Evolutionary conservation across 2,329 filamentous ascomycete species (phyloP).

Genomic region (Pseudogymnoascus sp.): DNA sequence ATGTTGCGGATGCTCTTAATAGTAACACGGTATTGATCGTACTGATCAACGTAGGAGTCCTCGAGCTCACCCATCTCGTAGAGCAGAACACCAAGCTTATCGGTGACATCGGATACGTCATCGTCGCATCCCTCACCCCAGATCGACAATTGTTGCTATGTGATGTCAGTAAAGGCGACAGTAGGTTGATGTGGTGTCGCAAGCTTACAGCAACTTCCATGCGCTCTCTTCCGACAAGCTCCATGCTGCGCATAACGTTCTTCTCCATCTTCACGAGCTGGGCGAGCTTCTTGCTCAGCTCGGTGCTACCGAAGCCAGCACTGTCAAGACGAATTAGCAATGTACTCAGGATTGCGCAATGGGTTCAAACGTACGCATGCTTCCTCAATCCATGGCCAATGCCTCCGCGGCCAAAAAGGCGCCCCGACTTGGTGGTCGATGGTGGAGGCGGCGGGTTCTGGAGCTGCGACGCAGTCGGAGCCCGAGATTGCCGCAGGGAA

Average conservation of each 20-base stretch:
- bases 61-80: slow-evolving; percentile 91
- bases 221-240: slow-evolving; percentile 86
- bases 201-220: slow-evolving; percentile 92
- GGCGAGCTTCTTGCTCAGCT: slow-evolving; percentile 94
- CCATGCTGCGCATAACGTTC: slow-evolving; percentile 98
- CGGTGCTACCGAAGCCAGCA: slow-evolving; percentile 66
- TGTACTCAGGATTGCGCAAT: slow-evolving; percentile 23
- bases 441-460: slow-evolving; percentile 90
- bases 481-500: slow-evolving; percentile 95
- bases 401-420: slow-evolving; percentile 79
- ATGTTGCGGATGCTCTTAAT: slow-evolving; percentile 99
- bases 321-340: slow-evolving; percentile 40
- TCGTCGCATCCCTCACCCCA: slow-evolving; percentile 96
- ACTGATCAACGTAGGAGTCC: slow-evolving; percentile 96
- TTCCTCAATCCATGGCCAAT: slow-evolving; percentile 50
- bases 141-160: slow-evolving; percentile 92
- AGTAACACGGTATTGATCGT: slow-evolving; percentile 97
- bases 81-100: slow-evolving; percentile 94
- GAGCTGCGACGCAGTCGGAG: slow-evolving; percentile 70
- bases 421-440: slow-evolving; percentile 82
- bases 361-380: slow-evolving; percentile 37
- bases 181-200: not conserved
- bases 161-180: slow-evolving; percentile 14
- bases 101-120: slow-evolving; percentile 96
- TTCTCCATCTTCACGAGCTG: slow-evolving; percentile 99